A percentile compares a stretch with the other conserved stretches of the same genome.
Evolutionary conservation across 306 rosid genomes (phyloP).

Genomic region (Castanea sativa): DNA sequence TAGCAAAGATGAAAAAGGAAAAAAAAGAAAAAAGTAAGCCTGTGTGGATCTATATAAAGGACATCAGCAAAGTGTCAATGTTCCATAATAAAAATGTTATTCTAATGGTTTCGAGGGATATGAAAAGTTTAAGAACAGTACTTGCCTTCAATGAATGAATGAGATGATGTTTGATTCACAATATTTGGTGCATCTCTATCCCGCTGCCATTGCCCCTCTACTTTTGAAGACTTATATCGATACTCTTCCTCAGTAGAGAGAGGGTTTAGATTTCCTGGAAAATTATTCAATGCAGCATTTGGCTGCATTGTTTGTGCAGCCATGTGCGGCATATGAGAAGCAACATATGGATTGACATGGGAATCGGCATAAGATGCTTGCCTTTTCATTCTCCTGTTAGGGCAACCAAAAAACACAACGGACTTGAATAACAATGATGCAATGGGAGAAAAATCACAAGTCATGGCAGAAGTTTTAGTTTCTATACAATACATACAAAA

Average conservation of each 20-base stretch:
- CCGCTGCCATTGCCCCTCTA: conserved; percentile 1
- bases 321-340: background rate
- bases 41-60: background rate
- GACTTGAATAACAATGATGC: conserved; percentile 6
- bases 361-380: conserved; percentile 8
- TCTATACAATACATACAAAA: background rate
- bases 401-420: background rate
- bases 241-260: conserved; percentile 5
- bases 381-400: background rate
- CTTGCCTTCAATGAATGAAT: conserved; percentile 29
- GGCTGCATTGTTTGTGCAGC: conserved; percentile 11
- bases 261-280: conserved; percentile 9
- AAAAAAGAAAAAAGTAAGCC: too few species aligned
- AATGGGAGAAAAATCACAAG: background rate
- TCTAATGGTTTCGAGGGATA: background rate
- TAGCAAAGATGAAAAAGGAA: too few species aligned
- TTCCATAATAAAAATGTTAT: too few species aligned
- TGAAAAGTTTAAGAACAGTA: background rate
- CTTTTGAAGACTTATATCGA: conserved; percentile 2
- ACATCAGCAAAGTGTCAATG: background rate
- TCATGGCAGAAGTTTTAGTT: background rate
- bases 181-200: conserved; percentile 18
- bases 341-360: background rate
- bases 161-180: background rate
- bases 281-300: conserved; percentile 10